A percentile compares a stretch with the other conserved stretches of the same genome.
These are phyloP conservation scores for Fraxinus baroniana DNA, from an alignment of 305 asterid species.

Conservation along the genomic window DNA sequence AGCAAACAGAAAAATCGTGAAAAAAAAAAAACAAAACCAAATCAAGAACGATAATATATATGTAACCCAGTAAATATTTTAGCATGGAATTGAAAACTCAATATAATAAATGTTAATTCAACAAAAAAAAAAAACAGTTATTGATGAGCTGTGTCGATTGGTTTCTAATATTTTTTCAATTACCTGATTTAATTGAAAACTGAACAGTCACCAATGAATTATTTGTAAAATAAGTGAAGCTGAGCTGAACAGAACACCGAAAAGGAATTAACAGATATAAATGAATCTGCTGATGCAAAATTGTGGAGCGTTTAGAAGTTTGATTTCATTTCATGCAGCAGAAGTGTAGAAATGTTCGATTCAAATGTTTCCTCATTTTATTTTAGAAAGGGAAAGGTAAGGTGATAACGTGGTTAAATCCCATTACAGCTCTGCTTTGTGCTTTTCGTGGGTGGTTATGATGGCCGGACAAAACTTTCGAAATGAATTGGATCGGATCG, in stretches of 20 bases:
- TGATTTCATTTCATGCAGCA: constrained; percentile 13
- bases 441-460: constrained; percentile 44
- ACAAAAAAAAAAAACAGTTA: constrained; percentile 20
- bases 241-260: constrained; percentile 7
- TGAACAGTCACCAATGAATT: constrained; percentile 12
- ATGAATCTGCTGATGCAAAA: background rate
- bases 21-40: background rate
- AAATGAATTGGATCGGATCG: no score
- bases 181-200: constrained; percentile 13
- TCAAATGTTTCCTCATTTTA: constrained; percentile 53
- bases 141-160: constrained; percentile 31
- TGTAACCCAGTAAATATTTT: constrained; percentile 33
- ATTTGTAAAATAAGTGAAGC: constrained; percentile 7
- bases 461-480: no score
- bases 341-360: constrained; percentile 40
- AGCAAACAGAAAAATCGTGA: background rate
- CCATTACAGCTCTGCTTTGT: constrained; percentile 41
- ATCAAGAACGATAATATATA: background rate
- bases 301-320: constrained; percentile 19
- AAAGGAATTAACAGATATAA: background rate
- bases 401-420: constrained; percentile 56
- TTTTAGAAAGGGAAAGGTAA: constrained; percentile 49
- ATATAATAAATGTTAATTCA: constrained; percentile 3
- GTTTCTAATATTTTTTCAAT: constrained; percentile 1
- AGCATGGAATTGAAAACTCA: constrained; percentile 19